Percentiles rank a stretch among this genome's conserved stretches.
phyloP scores from a whole-genome alignment of 768 basidiomycete species.

The Mycena sanguinolenta region DNA sequence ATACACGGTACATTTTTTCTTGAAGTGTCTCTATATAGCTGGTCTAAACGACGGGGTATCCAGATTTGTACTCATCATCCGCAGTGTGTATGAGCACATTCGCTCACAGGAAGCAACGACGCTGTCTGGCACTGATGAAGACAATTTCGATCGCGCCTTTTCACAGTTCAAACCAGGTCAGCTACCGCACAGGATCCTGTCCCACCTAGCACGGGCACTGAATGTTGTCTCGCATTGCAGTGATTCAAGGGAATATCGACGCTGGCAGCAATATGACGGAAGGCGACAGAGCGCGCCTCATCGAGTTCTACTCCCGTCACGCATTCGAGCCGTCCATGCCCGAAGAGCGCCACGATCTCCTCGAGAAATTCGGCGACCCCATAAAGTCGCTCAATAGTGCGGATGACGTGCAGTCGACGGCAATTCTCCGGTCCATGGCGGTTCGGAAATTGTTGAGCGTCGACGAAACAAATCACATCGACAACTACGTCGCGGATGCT shows the following conservation, averaged over 20 bases:
- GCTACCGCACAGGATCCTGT: not conserved
- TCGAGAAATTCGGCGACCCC: not conserved
- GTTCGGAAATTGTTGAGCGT: not conserved
- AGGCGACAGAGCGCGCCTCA: not conserved
- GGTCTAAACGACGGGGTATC: not conserved
- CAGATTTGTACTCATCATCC: constrained; percentile 1
- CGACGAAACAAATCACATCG: not conserved
- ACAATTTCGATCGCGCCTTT: constrained; percentile 2
- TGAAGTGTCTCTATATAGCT: not conserved
- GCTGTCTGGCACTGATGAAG: not conserved
- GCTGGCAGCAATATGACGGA: not conserved
- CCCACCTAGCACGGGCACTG: not conserved
- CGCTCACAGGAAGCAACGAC: not conserved
- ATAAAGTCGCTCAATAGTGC: not conserved
- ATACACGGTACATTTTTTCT: not conserved
- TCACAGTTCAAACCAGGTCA: not conserved
- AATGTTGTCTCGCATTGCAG: not conserved
- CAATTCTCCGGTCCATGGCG: not conserved
- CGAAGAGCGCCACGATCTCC: not conserved
- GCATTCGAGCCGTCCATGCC: not conserved
- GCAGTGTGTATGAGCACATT: constrained; percentile 3
- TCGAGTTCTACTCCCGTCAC: not conserved
- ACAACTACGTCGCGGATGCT: not conserved
- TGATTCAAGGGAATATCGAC: not conserved
- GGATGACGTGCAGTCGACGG: not conserved